A percentile compares a stretch with the other conserved stretches of the same genome.
Conservation (phyloP, 2,329 filamentous ascomycete species). For the Alternaria sp. region DNA sequence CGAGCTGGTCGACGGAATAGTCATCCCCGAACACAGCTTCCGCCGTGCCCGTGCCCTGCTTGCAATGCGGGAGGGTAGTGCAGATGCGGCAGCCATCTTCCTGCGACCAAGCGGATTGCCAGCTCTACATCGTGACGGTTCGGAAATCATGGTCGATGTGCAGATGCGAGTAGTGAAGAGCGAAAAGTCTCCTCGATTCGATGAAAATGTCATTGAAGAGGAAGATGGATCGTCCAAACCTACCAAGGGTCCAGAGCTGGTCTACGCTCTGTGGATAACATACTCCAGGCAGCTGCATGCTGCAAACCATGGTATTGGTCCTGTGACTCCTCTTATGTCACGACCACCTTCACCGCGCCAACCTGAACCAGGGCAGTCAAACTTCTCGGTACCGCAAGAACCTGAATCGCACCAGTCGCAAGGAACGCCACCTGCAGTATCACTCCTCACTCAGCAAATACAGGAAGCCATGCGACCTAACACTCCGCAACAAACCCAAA, state of each 20-base stretch:
- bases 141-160: constrained; percentile 91
- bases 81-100: constrained; percentile 79
- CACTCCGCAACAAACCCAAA: constrained; percentile 51
- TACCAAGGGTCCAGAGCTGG: constrained; percentile 70
- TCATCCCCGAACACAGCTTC: constrained; percentile 96
- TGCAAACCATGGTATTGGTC: constrained; percentile 67
- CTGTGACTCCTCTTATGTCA: constrained; percentile 70
- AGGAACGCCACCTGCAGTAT: constrained; percentile 52
- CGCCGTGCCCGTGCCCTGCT: constrained; percentile 86
- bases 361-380: constrained; percentile 77
- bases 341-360: constrained; percentile 79
- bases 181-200: constrained; percentile 63
- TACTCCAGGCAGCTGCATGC: constrained; percentile 94
- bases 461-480: constrained; percentile 60
- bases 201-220: constrained; percentile 72
- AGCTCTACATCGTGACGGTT: constrained; percentile 88
- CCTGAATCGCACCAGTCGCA: constrained; percentile 46
- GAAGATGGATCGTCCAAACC: constrained; percentile 57
- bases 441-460: constrained; percentile 61
- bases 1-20: constrained; percentile 87
- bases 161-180: constrained; percentile 97
- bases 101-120: constrained; percentile 83
- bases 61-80: constrained; percentile 81
- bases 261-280: constrained; percentile 96
- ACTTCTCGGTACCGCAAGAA: constrained; percentile 49